Base-by-base conservation (phyloP, 2,329 filamentous ascomycete species). In the Ascomycota sp. region DNA sequence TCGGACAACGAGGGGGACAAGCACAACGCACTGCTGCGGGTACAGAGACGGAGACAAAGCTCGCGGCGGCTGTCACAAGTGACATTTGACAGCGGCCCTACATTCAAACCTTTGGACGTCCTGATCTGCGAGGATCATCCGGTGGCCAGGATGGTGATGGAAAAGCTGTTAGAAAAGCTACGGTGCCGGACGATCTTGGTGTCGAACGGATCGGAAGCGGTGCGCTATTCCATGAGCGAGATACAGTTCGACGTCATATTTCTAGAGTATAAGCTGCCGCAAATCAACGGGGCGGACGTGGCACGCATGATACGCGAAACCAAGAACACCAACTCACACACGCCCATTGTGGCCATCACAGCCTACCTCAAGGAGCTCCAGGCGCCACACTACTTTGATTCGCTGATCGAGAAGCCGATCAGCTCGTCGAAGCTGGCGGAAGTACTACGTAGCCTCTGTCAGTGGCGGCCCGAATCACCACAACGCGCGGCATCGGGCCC, bases 231-330 rank as follows among this genome's bases (percentile, higher is more conserved):
- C 20, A 80, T 92, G 63, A 86, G 86, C 45, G 86, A 95, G 47
- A 86, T 98, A 47, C 92, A 95, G 46, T 98, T 95, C 46, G 89
- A 98, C 52, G 82, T 94, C 42, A 94, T 98, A 48, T 89, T 98
- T 61, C 86, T 93, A 52, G 89, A 98, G 53, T 94, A 83, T 57
- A 91, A 86, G 48, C 61, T 98, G 27, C 86, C 89, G 8, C 82
- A 92, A 45, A 83, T 95, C 45, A 95, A 83, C 42, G 89, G 89
- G 17, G 79, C 82, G 9, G 89, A 98, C 47, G 81, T 98, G 33
- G 86, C 89, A 30, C 77, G 89, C 22, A 98, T 98, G 89, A 83
- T 98, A 40, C 75, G 89, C 28, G 86, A 95, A 47, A 94, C 86
- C 1, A 89, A 86, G 56, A 94, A 94, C 48, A 72, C 81, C 34